Evolutionary conservation across 2,329 filamentous ascomycete genomes (phyloP), one percentile per base, ranked within the genome.

Genomic region (Apiospora kogelbergensis): DNA sequence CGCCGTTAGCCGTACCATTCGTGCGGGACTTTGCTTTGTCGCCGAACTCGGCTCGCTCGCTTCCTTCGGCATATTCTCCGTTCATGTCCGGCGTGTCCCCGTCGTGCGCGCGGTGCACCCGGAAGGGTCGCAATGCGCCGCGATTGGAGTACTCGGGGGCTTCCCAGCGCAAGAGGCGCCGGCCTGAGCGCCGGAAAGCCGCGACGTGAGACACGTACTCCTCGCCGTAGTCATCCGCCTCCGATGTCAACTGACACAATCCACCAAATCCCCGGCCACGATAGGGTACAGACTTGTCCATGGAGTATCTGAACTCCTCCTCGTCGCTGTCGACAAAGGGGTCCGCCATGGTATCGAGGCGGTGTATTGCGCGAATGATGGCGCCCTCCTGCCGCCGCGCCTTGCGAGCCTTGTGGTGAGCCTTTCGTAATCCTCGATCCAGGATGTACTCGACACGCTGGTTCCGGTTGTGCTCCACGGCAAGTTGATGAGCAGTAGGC

Each of bases 391-490:
- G 82, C 24, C 87, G 86, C 5, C 93, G 87, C 22, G 81, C 76
- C 73, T 89, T 90, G 63, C 89, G 88, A 15, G 89, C 86, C 68
- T 84, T 84, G 76, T 90, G 88, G 75, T 94, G 91, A 66, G 88
- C 84, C 72, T 85, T 86, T 65, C 91, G 88, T 42, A 95, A 82
- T 40, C 91, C 90, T n/a, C 90, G 89, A 73, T 93, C 91, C 20
- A 96, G 86, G 66, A 94, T 93, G 74, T 94, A 91, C 75, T 94
- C 91, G n/a, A 95, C 93, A 6, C 93, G 89, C 75, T 93, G 89
- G 70, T 89, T 91, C 22, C 93, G 86, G 78, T 95, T 94, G 68
- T 90, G 88, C 78, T 94, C 92, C 1, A 96, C 91, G 0, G 93
- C 93, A 46, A 94, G 83, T 79, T 96, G 93, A 79, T 96, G 93